Evolutionary conservation across 495 filamentous ascomycete genomes (phyloP).

Genomic region (Hypoxylon cercidicola): DNA sequence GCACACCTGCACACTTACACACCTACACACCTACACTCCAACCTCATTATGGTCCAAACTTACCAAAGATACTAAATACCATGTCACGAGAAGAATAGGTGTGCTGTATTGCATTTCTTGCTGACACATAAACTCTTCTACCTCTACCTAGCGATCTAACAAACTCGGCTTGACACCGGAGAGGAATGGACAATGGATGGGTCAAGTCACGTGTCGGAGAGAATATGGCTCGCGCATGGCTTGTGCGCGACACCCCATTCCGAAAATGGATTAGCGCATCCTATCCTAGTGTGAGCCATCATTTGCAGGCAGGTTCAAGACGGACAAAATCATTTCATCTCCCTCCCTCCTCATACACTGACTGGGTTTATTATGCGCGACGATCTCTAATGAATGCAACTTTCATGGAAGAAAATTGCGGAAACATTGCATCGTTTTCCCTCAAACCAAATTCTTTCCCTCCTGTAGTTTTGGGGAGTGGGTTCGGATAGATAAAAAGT

Average conservation of each 20-base stretch:
- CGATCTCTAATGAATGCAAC: slow-evolving; percentile 7
- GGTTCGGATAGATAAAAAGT: slow-evolving; percentile 9
- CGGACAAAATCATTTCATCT: slow-evolving; percentile 25
- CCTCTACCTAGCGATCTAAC: too few species aligned
- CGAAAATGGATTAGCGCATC: slow-evolving; percentile 1
- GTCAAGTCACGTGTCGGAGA: slow-evolving; percentile 23
- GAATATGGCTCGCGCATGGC: slow-evolving; percentile 5
- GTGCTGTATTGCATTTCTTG: too few species aligned
- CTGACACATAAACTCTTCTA: too few species aligned
- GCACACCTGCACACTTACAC: too few species aligned
- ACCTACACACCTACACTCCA: too few species aligned
- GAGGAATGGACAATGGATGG: neutral
- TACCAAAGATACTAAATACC: too few species aligned
- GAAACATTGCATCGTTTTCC: slow-evolving; percentile 7
- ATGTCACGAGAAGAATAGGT: too few species aligned
- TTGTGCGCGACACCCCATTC: slow-evolving; percentile 6
- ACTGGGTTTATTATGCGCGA: slow-evolving; percentile 5
- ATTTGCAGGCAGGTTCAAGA: slow-evolving; percentile 25
- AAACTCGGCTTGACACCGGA: neutral
- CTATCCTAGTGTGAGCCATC: slow-evolving; percentile 23
- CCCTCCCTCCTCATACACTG: slow-evolving; percentile 18
- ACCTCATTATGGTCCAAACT: too few species aligned
- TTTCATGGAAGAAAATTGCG: slow-evolving; percentile 6
- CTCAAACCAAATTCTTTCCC: neutral
- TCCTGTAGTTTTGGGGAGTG: slow-evolving; percentile 17